These are phyloP conservation scores for Hypoxylon sp. DNA, from an alignment of 2,329 filamentous ascomycete genomes.

Conservation along the genomic window DNA sequence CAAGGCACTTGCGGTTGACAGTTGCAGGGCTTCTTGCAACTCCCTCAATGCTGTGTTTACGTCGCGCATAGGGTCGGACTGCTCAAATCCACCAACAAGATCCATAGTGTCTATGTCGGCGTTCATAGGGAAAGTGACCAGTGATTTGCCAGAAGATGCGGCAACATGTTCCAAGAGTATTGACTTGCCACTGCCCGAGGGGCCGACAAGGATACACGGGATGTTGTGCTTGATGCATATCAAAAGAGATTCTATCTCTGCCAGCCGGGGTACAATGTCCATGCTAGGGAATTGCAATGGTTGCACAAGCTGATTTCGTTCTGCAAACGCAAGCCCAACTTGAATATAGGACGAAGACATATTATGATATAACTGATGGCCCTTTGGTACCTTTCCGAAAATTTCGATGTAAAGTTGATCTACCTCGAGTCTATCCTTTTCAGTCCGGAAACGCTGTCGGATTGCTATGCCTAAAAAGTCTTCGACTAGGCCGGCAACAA, in stretches of 20 bases:
- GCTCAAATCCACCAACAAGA: constrained; percentile 95
- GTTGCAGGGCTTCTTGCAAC: constrained; percentile 54
- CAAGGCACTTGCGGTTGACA: constrained; percentile 57
- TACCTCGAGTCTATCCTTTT: constrained; percentile 72
- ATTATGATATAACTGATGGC: constrained; percentile 76
- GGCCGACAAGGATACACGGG: constrained; percentile 87
- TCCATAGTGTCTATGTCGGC: constrained; percentile 97
- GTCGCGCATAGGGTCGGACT: constrained; percentile 82
- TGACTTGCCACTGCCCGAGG: constrained; percentile 88
- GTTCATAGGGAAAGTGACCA: constrained; percentile 89
- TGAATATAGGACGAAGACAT: constrained; percentile 73
- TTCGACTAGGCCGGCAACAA: constrained; percentile 66
- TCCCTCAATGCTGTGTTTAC: constrained; percentile 66
- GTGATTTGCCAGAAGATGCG: constrained; percentile 75
- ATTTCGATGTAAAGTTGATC: constrained; percentile 70
- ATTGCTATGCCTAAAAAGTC: constrained; percentile 87
- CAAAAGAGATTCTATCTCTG: constrained; percentile 84
- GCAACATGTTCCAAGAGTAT: constrained; percentile 81
- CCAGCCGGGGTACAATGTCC: constrained; percentile 64
- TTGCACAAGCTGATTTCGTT: constrained; percentile 65
- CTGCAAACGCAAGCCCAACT: constrained; percentile 78
- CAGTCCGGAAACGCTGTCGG: constrained; percentile 83
- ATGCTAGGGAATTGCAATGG: constrained; percentile 61
- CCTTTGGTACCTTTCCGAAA: constrained; percentile 63
- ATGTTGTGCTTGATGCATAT: constrained; percentile 86